phyloP scores from a whole-genome alignment of 306 rosid genomes.

The Macrotyloma uniflorum region DNA sequence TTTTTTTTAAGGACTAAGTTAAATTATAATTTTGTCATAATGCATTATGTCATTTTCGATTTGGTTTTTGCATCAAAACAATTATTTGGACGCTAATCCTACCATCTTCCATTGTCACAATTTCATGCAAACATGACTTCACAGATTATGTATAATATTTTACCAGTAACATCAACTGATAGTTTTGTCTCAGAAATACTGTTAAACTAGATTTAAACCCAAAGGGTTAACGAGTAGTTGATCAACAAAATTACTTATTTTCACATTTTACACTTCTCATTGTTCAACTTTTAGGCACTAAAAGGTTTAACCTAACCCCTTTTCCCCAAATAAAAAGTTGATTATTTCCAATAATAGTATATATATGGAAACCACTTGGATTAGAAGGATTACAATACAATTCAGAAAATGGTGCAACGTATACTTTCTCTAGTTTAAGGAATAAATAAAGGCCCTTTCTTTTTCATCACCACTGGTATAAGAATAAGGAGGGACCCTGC shows the following conservation, averaged over 20 bases:
- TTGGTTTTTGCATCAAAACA: too few species aligned
- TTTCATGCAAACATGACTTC: too few species aligned
- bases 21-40: too few species aligned
- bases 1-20: too few species aligned
- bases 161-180: too few species aligned
- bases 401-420: not conserved
- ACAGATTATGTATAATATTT: too few species aligned
- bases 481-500: not conserved
- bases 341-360: not conserved
- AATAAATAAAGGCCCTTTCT: not conserved
- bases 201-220: too few species aligned
- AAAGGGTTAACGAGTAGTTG: too few species aligned
- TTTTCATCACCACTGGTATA: not conserved
- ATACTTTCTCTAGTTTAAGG: not conserved
- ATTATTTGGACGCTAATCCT: too few species aligned
- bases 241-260: too few species aligned
- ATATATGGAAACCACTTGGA: not conserved
- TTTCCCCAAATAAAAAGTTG: not conserved
- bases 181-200: too few species aligned
- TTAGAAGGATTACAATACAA: not conserved
- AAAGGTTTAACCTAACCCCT: not conserved
- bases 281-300: not conserved
- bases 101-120: not conserved
- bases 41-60: too few species aligned
- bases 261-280: not conserved